phyloP scores from a whole-genome alignment of 108 stramenopile species.

The Cyclotella cryptica region DNA sequence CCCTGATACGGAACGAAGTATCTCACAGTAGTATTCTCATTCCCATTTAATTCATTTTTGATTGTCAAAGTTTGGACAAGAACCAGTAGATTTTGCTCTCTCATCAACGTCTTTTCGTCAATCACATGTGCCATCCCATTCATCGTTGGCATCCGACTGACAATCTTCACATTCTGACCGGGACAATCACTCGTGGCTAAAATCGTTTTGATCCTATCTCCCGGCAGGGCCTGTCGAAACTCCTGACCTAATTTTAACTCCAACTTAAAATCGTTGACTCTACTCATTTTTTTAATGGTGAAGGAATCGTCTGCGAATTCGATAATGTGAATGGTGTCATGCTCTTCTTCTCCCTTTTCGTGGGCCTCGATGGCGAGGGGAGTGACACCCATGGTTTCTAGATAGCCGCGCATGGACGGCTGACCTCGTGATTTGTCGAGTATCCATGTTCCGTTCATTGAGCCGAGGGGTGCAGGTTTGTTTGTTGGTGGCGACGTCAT shows the following conservation, averaged over 20 bases:
- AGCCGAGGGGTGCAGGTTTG: constrained; percentile 32
- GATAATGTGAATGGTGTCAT: constrained; percentile 79
- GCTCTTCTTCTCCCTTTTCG: constrained; percentile 85
- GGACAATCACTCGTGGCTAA: constrained; percentile 74
- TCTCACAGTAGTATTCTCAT: constrained; percentile 66
- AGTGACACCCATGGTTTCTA: constrained; percentile 81
- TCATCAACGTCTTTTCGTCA: constrained; percentile 69
- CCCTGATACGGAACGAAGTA: constrained; percentile 76
- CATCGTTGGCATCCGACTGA: constrained; percentile 76
- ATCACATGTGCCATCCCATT: constrained; percentile 82
- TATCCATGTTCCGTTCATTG: constrained; percentile 81
- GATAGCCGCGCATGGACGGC: constrained; percentile 81
- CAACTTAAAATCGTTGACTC: constrained; percentile 82
- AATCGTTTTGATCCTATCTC: constrained; percentile 70
- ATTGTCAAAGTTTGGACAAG: constrained; percentile 78
- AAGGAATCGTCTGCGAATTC: constrained; percentile 50
- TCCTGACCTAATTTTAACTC: constrained; percentile 71
- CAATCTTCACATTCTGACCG: constrained; percentile 60
- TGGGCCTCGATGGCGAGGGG: constrained; percentile 87
- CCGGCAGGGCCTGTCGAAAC: constrained; percentile 59
- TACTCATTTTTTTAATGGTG: constrained; percentile 73
- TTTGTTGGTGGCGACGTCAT: neutral
- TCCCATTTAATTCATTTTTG: constrained; percentile 69
- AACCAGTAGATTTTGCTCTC: constrained; percentile 59
- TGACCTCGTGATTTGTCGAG: constrained; percentile 74